Conservation (phyloP, 176 grass and related monocot species). For the Triticum monococcum region DNA sequence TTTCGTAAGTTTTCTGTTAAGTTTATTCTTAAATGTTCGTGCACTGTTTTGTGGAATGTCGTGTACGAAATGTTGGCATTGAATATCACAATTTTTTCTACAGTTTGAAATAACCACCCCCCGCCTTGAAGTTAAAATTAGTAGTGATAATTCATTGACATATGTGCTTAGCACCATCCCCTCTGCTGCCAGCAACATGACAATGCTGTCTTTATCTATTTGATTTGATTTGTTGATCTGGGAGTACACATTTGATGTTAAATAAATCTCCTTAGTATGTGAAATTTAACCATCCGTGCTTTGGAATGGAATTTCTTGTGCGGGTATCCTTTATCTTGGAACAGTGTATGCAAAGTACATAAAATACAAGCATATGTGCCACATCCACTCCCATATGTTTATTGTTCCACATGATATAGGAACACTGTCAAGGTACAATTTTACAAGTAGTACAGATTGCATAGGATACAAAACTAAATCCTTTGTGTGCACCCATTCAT, state of each 20-base stretch:
- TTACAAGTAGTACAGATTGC: not conserved
- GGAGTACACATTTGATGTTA: not conserved
- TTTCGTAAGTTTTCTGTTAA: constrained; percentile 64
- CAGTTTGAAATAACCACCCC: not conserved
- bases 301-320: not conserved
- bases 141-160: not conserved
- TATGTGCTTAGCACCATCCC: not conserved
- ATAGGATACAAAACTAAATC: not conserved
- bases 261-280: not conserved
- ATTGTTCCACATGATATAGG: not conserved
- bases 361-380: not conserved
- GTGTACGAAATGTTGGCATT: not conserved
- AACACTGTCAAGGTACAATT: not conserved
- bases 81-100: not conserved
- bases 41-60: constrained; percentile 11
- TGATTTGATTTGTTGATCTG: not conserved
- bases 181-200: not conserved
- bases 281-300: constrained; percentile 1
- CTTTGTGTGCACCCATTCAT: not conserved
- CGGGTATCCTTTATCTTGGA: not conserved
- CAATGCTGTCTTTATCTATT: not conserved
- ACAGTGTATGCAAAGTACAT: not conserved
- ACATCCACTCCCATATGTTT: not conserved
- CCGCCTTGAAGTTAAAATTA: not conserved
- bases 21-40: constrained; percentile 6